Conservation (phyloP, 2,329 filamentous ascomycete genomes). For the Fusarium austroafricanum region DNA sequence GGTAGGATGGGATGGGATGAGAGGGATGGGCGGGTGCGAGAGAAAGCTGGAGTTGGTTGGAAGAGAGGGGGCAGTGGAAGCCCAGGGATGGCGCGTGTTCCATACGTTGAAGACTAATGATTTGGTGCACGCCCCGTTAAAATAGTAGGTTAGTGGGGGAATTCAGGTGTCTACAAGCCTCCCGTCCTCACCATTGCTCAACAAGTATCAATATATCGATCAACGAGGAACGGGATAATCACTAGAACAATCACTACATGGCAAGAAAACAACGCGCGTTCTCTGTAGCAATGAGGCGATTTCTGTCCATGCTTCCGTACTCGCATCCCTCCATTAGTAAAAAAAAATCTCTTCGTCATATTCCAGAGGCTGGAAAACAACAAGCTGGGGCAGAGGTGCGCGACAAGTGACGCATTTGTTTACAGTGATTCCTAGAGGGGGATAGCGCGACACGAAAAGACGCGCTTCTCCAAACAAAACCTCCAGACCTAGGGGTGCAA, state of each 20-base stretch:
- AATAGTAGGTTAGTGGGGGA: constrained; percentile 23
- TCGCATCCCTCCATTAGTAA: neutral
- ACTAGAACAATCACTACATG: constrained; percentile 1
- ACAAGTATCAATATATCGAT: constrained; percentile 8
- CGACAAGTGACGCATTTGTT: constrained; percentile 54
- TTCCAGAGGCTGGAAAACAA: constrained; percentile 34
- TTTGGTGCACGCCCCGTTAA: constrained; percentile 27
- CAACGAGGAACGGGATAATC: constrained; percentile 1
- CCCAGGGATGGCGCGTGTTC: constrained; percentile 43
- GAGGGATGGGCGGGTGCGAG: constrained; percentile 33
- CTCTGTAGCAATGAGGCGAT: constrained; percentile 11
- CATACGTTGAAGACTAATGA: constrained; percentile 29
- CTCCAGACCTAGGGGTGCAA: constrained; percentile 32
- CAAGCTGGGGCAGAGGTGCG: constrained; percentile 31
- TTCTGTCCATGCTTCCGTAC: constrained; percentile 1
- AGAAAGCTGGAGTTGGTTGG: constrained; percentile 33
- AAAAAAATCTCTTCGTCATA: constrained; percentile 7
- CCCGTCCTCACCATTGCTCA: neutral
- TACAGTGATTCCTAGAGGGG: constrained; percentile 47
- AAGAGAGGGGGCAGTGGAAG: constrained; percentile 13
- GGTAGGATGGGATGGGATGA: constrained; percentile 16
- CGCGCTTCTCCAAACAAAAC: constrained; percentile 48
- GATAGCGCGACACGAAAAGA: constrained; percentile 49
- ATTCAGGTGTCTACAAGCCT: constrained; percentile 16
- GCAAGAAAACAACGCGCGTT: constrained; percentile 10